phyloP scores from a whole-genome alignment of 768 basidiomycete genomes.

The Mycena alexandri region DNA sequence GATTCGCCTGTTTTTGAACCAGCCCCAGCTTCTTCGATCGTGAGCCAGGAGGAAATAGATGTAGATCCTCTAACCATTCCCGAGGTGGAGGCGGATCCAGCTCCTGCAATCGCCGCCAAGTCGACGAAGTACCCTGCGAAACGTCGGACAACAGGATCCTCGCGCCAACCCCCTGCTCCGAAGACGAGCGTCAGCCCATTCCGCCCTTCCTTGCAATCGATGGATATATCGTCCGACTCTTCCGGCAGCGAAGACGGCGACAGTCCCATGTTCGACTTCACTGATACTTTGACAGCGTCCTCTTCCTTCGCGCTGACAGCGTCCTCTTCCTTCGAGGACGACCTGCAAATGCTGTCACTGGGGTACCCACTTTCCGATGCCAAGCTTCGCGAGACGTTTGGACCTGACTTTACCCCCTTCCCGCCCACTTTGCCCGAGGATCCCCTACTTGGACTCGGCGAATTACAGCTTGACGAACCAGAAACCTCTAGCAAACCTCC shows the following conservation, averaged over 20 bases:
- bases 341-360: slow-evolving; percentile 11
- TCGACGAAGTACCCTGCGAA: slow-evolving; percentile 8
- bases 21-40: neutral
- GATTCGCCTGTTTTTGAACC: neutral
- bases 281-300: slow-evolving; percentile 13
- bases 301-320: neutral
- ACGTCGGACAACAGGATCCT: slow-evolving; percentile 5
- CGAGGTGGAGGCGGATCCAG: too few relatives aligned
- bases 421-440: slow-evolving; percentile 17
- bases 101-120: neutral
- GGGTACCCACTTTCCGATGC: slow-evolving; percentile 23
- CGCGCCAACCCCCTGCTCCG: neutral
- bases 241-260: slow-evolving; percentile 24
- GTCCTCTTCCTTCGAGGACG: slow-evolving; percentile 27
- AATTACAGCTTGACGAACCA: slow-evolving; percentile 11
- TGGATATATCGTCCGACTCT: slow-evolving; percentile 23
- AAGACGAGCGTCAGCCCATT: slow-evolving; percentile 15
- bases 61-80: too few relatives aligned
- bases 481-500: neutral
- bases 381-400: slow-evolving; percentile 25
- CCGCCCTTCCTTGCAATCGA: slow-evolving; percentile 17
- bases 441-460: slow-evolving; percentile 15
- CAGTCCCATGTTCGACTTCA: slow-evolving; percentile 24
- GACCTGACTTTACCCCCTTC: slow-evolving; percentile 15
- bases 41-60: neutral